These are phyloP conservation scores for Eucalyptus fibrosa DNA, from an alignment of 345 rosid genomes.

Conservation along the genomic window DNA sequence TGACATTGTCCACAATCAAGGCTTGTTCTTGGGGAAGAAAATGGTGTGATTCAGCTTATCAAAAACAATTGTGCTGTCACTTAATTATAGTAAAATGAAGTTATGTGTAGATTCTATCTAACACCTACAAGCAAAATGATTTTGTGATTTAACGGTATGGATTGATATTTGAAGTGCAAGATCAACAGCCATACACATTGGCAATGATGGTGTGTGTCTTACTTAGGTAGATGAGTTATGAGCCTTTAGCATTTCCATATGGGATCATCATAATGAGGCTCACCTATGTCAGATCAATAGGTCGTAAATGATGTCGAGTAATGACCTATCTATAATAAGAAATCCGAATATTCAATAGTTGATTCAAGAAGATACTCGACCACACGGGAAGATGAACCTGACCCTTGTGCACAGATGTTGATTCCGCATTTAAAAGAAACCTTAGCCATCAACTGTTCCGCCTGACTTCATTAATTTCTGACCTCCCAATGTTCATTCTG, in stretches of 20 bases:
- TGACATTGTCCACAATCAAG: background rate
- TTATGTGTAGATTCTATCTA: fast-evolving
- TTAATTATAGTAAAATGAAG: background rate
- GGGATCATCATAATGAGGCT: fast-evolving
- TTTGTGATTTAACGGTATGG: background rate
- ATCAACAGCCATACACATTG: background rate
- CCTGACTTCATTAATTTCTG: background rate
- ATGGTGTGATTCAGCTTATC: background rate
- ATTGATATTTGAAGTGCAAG: background rate
- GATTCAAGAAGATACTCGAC: background rate
- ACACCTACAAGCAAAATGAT: background rate
- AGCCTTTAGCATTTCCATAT: background rate
- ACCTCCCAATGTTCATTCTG: background rate
- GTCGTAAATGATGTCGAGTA: background rate
- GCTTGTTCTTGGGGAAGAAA: background rate
- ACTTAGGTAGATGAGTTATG: background rate
- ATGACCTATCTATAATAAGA: background rate
- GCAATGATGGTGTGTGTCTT: background rate
- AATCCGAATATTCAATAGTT: background rate
- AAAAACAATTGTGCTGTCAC: background rate
- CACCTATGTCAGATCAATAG: background rate
- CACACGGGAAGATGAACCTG: background rate
- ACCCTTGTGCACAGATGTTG: background rate
- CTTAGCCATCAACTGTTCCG: background rate
- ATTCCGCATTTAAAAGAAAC: background rate